These are phyloP conservation scores for Mortierella sp. DNA, from an alignment of 371 early-diverging fungal species.

Conservation along the genomic window DNA sequence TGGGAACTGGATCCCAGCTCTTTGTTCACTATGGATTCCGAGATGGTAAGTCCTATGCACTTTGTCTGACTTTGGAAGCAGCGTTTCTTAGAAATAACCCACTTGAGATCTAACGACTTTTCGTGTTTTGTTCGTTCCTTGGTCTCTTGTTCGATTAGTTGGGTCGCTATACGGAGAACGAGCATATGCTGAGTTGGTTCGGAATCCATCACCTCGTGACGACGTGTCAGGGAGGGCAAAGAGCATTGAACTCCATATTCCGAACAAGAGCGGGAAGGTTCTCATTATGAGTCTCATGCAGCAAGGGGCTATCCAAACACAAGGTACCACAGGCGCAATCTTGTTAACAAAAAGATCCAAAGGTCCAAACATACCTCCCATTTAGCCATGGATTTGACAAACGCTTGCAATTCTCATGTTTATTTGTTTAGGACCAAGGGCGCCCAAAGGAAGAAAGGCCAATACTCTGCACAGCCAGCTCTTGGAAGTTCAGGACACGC, in stretches of 20 bases:
- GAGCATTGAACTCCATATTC: conserved; percentile 48
- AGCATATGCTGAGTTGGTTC: conserved; percentile 54
- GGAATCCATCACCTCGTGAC: conserved; percentile 20
- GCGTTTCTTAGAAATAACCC: not conserved
- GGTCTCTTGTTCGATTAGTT: conserved; percentile 34
- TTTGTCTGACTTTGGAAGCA: not conserved
- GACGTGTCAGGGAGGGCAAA: conserved; percentile 21
- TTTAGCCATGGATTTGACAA: too few species aligned
- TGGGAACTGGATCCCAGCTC: conserved; percentile 47
- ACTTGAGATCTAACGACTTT: too few species aligned
- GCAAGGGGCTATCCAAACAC: conserved; percentile 32
- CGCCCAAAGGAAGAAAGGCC: conserved; percentile 1
- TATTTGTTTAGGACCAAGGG: conserved; percentile 17
- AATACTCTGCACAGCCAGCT: conserved; percentile 51
- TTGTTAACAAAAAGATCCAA: not conserved
- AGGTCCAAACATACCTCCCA: not conserved
- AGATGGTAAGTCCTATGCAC: conserved; percentile 60
- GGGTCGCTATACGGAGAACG: conserved; percentile 61
- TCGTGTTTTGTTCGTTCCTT: not conserved
- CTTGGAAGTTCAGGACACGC: conserved; percentile 63
- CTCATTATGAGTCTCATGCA: conserved; percentile 42
- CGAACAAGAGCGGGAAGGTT: conserved; percentile 44
- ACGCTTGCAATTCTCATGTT: too few species aligned
- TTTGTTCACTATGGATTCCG: conserved; percentile 71
- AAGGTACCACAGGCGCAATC: conserved; percentile 12